phyloP scores from a whole-genome alignment of 169 alveolate species.

The Plasmodium adleri region DNA sequence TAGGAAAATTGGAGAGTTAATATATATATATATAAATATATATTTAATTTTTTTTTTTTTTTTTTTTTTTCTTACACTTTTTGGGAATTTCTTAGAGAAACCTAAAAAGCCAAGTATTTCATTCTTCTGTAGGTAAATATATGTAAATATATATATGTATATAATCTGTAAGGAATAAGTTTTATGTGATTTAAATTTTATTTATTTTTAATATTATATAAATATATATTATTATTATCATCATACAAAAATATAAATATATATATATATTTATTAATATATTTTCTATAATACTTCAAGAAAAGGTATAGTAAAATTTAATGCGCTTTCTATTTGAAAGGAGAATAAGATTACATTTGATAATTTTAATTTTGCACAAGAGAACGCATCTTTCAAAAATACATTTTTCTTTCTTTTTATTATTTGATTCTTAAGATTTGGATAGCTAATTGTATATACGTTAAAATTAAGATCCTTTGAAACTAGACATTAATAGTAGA shows the following conservation, averaged over 20 bases:
- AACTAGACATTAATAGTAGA: constrained; percentile 12
- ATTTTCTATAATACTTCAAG: constrained; percentile 31
- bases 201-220: constrained; percentile 5
- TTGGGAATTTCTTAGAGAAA: constrained; percentile 48
- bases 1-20: not conserved
- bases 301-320: constrained; percentile 52
- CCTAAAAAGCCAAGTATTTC: constrained; percentile 66
- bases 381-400: constrained; percentile 52
- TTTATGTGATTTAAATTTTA: not conserved
- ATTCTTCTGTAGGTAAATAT: constrained; percentile 21
- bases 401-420: constrained; percentile 19
- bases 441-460: constrained; percentile 52
- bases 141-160: too few relatives aligned
- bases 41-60: not conserved
- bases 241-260: not conserved
- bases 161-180: not conserved
- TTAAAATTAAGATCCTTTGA: constrained; percentile 43
- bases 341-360: constrained; percentile 54
- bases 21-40: not conserved
- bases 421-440: constrained; percentile 34
- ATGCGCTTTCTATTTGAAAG: constrained; percentile 62
- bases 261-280: not conserved
- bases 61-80: constrained; percentile 24
- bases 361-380: constrained; percentile 37
- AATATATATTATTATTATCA: not conserved